Base-by-base conservation (phyloP, 2,329 filamentous ascomycete genomes). In the Aspergillus tanneri region DNA sequence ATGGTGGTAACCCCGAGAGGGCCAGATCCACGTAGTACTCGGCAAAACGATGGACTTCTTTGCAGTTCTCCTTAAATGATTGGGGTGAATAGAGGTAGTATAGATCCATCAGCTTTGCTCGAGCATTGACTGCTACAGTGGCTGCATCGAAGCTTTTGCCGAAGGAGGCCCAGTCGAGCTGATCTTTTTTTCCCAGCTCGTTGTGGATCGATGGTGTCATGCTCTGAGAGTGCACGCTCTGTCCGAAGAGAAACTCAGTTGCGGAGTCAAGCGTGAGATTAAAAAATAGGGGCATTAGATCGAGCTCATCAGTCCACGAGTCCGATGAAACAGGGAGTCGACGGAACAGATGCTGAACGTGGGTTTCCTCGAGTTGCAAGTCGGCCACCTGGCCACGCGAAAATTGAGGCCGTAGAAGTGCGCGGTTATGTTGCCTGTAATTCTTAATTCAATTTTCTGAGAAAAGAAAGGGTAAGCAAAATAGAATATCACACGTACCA, bases 401-500 rank as follows among this genome's bases (percentile, higher is more conserved):
- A 68, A 96, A 96, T 63, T 93, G 88, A 0, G 90, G 90, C 4
- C 90, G 79, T 52, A 96, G 83, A 50, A 96, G 75, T 57, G 88
- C 84, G 14, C 90, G 80, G 44, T 85, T 90, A 49, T 80, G 78
- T 11, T 43, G 14, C 40, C 40, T 43, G 28, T n/a, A n/a, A n/a
- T n/a, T n/a, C n/a, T n/a, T n/a, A n/a, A n/a, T n/a, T n/a, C n/a
- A n/a, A n/a, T n/a, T n/a, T n/a, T n/a, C 25, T 22, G 18, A 21
- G 14, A 24, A 32, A 22, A 16, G 19, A 12, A 14, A 21, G 14
- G 40, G 7, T 30, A 5, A 21, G 19, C 7, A 43, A 12, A 25
- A 58, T 30, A 10, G 27, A 30, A 30, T 30, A 12, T 30, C 10
- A 10, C 11, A 30, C 27, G 27, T 90, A 86, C 90, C 90, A 95